Evolutionary conservation across 805 yeast genomes (phyloP), one percentile per base, ranked within the genome.

Genomic region (Yueomyces sinensis): DNA sequence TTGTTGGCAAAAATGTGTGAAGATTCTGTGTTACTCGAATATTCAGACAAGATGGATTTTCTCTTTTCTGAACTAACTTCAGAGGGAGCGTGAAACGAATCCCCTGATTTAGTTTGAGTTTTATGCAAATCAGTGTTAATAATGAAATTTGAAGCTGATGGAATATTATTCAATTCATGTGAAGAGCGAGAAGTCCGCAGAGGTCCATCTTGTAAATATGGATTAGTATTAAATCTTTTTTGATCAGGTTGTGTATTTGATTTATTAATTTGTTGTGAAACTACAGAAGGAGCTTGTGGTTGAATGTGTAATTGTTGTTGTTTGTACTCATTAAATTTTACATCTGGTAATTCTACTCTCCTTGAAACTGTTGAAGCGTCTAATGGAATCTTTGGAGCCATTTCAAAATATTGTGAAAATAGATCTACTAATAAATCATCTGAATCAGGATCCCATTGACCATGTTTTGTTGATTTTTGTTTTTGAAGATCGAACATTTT

Each of bases 371-470:
- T 23, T n/a, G 27, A 25, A 24, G 38, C 19, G 14, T 25, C 28
- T 6, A 27, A 30, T 34, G 9, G 56, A 46, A 33, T 44, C 30
- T 53, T 49, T n/a, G 56, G 44, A 1, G 49, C 46, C 17, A 54
- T 40, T 32, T 54, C 59, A 38, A 51, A 52, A 15, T 47, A 41
- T 15, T 47, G 38, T 20, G 50, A 35, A 33, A 48, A 45, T 32
- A 56, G 32, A 19, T 45, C 49, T 22, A 49, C 45, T 32, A 49
- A 36, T 16, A 41, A 19, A 17, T 31, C 39, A 15, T 41, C 43
- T 22, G 38, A 45, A 17, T 32, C 19, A 36, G 35, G 28, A 18
- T 27, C 14, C 33, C 35, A 18, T 35, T 32, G 2, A 13, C 43
- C 38, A 24, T 35, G 32, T 1, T 6, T 25, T 25, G 13, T 25